These are phyloP conservation scores for Xylariomycetidae sp. DNA, from an alignment of 2,329 filamentous ascomycete genomes.

Conservation along the genomic window DNA sequence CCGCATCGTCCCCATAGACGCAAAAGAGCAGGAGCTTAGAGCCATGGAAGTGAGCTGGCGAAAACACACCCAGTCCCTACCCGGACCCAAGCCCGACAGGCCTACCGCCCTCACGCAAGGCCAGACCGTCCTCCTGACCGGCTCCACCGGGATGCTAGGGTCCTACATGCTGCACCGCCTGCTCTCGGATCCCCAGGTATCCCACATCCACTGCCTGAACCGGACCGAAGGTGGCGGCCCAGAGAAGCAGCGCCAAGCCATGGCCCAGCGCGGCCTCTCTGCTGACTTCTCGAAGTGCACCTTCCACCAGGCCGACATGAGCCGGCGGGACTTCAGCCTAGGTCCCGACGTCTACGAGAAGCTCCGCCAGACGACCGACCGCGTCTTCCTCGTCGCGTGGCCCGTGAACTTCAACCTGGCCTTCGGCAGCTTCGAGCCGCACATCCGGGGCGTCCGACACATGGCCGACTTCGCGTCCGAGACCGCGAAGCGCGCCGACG, in stretches of 20 bases:
- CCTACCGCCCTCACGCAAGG: slow-evolving; percentile 15
- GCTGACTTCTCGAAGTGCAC: slow-evolving; percentile 7
- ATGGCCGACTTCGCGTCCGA: slow-evolving; percentile 22
- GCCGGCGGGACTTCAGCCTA: slow-evolving; percentile 7
- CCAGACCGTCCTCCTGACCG: slow-evolving; percentile 33
- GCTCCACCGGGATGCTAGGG: slow-evolving; percentile 35
- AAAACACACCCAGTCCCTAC: slow-evolving; percentile 27
- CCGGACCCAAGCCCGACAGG: slow-evolving; percentile 13
- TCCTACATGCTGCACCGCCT: slow-evolving; percentile 34
- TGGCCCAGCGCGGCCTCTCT: slow-evolving; percentile 5
- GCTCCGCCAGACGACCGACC: slow-evolving; percentile 4
- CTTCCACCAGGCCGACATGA: slow-evolving; percentile 12
- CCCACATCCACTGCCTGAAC: slow-evolving; percentile 12
- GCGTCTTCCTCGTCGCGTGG: slow-evolving; percentile 33
- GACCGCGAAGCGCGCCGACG: slow-evolving; percentile 2
- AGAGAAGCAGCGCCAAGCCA: slow-evolving; percentile 7
- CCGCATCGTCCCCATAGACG: slow-evolving; percentile 1
- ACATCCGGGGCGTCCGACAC: slow-evolving; percentile 33
- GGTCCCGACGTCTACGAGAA: slow-evolving; percentile 3
- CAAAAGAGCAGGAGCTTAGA: slow-evolving; percentile 7
- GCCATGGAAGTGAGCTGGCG: slow-evolving; percentile 12
- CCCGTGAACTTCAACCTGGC: slow-evolving; percentile 33
- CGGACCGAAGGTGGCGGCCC: slow-evolving; percentile 9
- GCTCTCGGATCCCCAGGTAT: slow-evolving; percentile 19
- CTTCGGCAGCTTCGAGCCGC: slow-evolving; percentile 26